These are phyloP conservation scores for Cynara cardunculus DNA, from an alignment of 129 eudicot genomes.

Conservation along the genomic window DNA sequence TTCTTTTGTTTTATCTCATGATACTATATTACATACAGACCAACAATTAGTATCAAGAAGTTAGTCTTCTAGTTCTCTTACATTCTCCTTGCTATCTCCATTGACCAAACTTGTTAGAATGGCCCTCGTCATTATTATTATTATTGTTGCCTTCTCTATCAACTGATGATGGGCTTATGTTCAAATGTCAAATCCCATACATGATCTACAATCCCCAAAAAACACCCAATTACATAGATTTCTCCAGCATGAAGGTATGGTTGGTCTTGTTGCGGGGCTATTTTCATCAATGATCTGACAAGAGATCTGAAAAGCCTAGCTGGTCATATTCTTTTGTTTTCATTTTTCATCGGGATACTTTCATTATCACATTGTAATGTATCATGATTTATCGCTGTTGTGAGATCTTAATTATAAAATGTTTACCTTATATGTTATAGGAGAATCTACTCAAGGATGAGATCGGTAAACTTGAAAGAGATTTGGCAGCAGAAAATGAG, in stretches of 20 bases:
- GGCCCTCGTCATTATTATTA: neutral
- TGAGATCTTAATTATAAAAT: neutral
- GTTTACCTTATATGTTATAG: conserved; percentile 32
- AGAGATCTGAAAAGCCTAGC: neutral
- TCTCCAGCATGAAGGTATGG: too few species aligned
- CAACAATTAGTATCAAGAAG: neutral
- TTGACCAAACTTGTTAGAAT: neutral
- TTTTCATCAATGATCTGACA: neutral
- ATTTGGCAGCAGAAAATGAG: conserved; percentile 60
- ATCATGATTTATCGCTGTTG: neutral
- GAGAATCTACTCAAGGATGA: conserved; percentile 70
- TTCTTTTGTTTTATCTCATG: neutral
- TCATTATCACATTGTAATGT: neutral
- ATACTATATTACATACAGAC: neutral
- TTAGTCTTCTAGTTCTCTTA: neutral
- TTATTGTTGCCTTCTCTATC: neutral
- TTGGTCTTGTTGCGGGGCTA: too few species aligned
- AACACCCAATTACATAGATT: neutral
- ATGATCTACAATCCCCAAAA: neutral
- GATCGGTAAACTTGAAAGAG: conserved; percentile 63
- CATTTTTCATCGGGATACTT: neutral
- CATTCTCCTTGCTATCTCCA: neutral
- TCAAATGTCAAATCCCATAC: neutral
- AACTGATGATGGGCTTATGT: neutral
- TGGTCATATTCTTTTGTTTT: neutral